These are phyloP conservation scores for Linum trigynum DNA, from an alignment of 345 rosid genomes.

Conservation along the genomic window DNA sequence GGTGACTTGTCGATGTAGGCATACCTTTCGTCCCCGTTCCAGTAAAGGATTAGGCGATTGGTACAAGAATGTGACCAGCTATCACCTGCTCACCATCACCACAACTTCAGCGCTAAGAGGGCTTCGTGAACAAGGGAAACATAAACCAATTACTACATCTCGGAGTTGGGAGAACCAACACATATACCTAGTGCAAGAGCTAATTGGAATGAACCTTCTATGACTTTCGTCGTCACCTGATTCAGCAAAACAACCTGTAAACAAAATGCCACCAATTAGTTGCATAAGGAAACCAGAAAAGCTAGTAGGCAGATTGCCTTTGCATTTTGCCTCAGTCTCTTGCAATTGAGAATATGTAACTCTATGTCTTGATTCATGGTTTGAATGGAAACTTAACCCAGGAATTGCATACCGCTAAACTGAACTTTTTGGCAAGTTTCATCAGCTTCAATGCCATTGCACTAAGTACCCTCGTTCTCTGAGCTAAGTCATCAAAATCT, in stretches of 20 bases:
- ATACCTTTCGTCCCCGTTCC: conserved; percentile 72
- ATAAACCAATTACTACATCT: neutral
- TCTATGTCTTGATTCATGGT: neutral
- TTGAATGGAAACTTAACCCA: neutral
- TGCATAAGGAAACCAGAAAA: neutral
- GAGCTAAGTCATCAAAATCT: conserved; percentile 80
- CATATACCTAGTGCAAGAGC: conserved; percentile 71
- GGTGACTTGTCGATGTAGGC: conserved; percentile 87
- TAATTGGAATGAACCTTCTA: conserved; percentile 73
- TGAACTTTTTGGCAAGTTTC: conserved; percentile 76
- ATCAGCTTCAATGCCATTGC: conserved; percentile 80
- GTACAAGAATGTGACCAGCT: conserved; percentile 97
- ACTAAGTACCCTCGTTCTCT: conserved; percentile 65
- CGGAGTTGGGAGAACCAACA: neutral
- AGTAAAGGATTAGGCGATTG: conserved; percentile 66
- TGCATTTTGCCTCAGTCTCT: no score
- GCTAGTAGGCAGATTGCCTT: no score
- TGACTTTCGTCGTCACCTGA: conserved; percentile 74
- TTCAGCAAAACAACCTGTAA: conserved; percentile 79
- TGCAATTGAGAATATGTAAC: neutral
- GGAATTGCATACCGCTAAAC: conserved; percentile 53
- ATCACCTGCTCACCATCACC: conserved; percentile 46
- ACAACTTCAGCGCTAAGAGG: neutral
- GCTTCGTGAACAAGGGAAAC: neutral
- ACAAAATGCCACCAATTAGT: neutral